Evolutionary conservation across 1,139 yeast species (phyloP), one percentile per base, ranked within the genome.

Genomic region (Blastobotrys aristatus): DNA sequence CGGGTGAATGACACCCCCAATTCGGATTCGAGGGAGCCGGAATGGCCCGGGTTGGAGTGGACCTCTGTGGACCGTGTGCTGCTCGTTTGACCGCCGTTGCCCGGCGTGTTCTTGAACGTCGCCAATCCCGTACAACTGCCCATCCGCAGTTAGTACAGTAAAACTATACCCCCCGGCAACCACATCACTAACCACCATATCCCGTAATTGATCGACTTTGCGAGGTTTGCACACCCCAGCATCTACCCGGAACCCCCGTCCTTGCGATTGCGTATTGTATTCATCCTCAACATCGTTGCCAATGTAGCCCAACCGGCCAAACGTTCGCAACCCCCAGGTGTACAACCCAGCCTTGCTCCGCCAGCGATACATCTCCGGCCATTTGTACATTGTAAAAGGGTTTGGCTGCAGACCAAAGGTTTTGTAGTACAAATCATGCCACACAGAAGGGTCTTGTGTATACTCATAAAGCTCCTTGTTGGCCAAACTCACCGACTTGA

Each of bases 151-250:
- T 41, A 84, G 64, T 0, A 84, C 66, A 40, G 80, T 78, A 57
- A 82, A 80, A n/a, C 83, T 74, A 58, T 72, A 83, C 1, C 94
- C 94, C 33, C 84, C 84, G 5, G 84, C 81, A 16, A 77, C 70
- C 1, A 84, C 67, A 57, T 81, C 86, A 3, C 76, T 69, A 7
- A 82, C 65, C 1, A 75, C 61, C 21, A 66, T 62, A 16, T 69
- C 65, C 33, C 72, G 59, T 58, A 68, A 59, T 45, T 66, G 62
- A 2, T 57, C 43, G 14, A 74, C 59, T 41, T 38, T 47, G 21
- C 43, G 50, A 4, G 63, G 61, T 30, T 50, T 31, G 26, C 51
- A 51, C 10, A 48, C 47, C 1, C 54, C 51, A 35, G 43, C 21
- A 2, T 42, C 42, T 3, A 35, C 40, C 13, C 35, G 26, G 46